A percentile compares a stretch with the other conserved stretches of the same genome.
Evolutionary conservation across 768 basidiomycete species (phyloP).

Genomic region (Boletus sp.): DNA sequence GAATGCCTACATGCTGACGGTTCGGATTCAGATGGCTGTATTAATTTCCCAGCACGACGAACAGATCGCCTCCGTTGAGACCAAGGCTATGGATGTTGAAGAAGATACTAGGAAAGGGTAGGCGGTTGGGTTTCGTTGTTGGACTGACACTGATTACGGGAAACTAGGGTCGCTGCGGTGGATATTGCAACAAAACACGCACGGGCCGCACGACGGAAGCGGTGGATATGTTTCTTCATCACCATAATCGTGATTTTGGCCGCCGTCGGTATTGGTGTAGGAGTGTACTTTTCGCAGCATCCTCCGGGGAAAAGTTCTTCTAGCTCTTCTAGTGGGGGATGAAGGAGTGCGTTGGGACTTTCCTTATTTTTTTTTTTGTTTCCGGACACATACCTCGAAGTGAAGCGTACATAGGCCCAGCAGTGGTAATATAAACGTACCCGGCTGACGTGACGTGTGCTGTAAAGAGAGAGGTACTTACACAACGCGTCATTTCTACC

Average conservation of each 20-base stretch:
- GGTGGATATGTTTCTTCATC: slow-evolving; percentile 82
- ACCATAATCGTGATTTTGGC: slow-evolving; percentile 58
- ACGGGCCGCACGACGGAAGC: slow-evolving; percentile 68
- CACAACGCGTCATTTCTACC: slow-evolving; percentile 18
- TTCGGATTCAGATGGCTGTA: slow-evolving; percentile 60
- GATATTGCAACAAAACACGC: slow-evolving; percentile 67
- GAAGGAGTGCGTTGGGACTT: neutral
- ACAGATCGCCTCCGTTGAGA: slow-evolving; percentile 60
- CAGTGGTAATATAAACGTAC: neutral
- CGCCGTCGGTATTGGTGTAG: slow-evolving; percentile 27
- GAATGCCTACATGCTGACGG: neutral
- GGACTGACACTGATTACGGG: neutral
- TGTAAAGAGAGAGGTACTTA: neutral
- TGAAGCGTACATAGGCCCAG: no score
- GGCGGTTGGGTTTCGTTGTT: slow-evolving; percentile 19
- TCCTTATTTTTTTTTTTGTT: neutral
- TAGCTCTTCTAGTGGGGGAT: slow-evolving; percentile 1
- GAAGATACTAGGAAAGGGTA: slow-evolving; percentile 71
- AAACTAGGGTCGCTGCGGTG: slow-evolving; percentile 55
- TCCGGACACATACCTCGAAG: neutral
- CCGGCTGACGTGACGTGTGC: slow-evolving; percentile 21
- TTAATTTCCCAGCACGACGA: slow-evolving; percentile 81
- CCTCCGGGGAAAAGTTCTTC: neutral
- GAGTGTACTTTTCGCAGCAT: slow-evolving; percentile 25
- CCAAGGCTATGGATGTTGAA: slow-evolving; percentile 58